Base-by-base conservation (phyloP, 768 basidiomycete genomes). In the Kwoniella newhampshirensis region DNA sequence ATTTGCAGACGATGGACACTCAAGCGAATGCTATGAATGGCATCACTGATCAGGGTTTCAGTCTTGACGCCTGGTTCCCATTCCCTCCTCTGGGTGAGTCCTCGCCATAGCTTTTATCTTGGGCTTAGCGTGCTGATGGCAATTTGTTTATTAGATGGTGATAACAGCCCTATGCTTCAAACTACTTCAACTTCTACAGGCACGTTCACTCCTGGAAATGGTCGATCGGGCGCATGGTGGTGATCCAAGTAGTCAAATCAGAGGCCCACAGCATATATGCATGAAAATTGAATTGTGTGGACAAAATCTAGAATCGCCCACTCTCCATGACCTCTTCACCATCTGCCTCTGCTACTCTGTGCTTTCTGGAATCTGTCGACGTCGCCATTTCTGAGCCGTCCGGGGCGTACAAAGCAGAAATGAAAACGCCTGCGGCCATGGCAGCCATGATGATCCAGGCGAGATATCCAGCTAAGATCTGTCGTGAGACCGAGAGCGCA, bases 51-150 rank as follows among this genome's bases (percentile, higher is more conserved):
- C 57, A 53, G 42, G 32, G 25, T 9, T 53, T 50, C 42, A 65
- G 43, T 50, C 35, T 57, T 3, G 67, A 71, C 39, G 32, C 57
- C 1, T 67, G 64, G 67, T 71, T 67, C 57, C 64, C 67, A 1
- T 71, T 71, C 45, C 70, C 70, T 15, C 70, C 70, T 2, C 56
- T 71, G 6, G 70, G 66, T 66, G 40, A 60, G 60, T 50, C 6
- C 13, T 32, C 32, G n/a, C n/a, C n/a, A n/a, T 32, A 6, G 32
- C 13, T 32, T 32, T 32, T 32, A 32, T 6, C 32, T 32, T 13
- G n/a, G n/a, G n/a, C n/a, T n/a, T n/a, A n/a, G n/a, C n/a, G n/a
- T n/a, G n/a, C n/a, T n/a, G n/a, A n/a, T n/a, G n/a, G n/a, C n/a
- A n/a, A n/a, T n/a, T n/a, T n/a, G n/a, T n/a, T n/a, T n/a, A n/a